These are phyloP conservation scores for Dioscorea zingiberensis DNA, from an alignment of 106 monocot species.

Conservation along the genomic window DNA sequence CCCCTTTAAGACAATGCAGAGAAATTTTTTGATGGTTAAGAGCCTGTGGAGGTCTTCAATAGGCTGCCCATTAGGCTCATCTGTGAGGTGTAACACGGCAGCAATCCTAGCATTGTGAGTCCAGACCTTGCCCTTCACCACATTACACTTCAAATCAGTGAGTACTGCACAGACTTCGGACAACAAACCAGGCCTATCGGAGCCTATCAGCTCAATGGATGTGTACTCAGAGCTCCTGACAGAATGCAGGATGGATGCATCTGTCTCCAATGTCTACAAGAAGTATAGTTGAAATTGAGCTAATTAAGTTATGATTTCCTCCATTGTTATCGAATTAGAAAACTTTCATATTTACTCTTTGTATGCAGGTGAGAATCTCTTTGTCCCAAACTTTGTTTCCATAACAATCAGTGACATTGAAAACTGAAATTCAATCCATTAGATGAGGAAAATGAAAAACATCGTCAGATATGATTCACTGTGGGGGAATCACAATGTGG, in stretches of 20 bases:
- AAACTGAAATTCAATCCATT: constrained; percentile 24
- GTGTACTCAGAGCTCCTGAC: constrained; percentile 18
- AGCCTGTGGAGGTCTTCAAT: constrained; percentile 28
- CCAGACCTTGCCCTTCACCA: constrained; percentile 43
- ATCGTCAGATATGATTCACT: too few species aligned
- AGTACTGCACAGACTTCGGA: constrained; percentile 53
- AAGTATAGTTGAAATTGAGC: too few species aligned
- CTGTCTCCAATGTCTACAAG: constrained; percentile 12
- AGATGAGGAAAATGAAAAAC: too few species aligned
- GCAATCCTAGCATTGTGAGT: constrained; percentile 50
- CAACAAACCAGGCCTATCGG: constrained; percentile 52
- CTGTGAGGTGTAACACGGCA: constrained; percentile 39
- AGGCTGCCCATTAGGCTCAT: constrained; percentile 16
- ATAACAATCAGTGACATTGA: constrained; percentile 47
- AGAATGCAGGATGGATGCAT: not conserved
- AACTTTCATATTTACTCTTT: constrained; percentile 11
- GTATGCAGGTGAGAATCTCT: constrained; percentile 19
- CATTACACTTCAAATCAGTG: constrained; percentile 20
- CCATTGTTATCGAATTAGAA: too few species aligned
- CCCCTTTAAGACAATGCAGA: constrained; percentile 39
- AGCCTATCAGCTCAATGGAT: constrained; percentile 46
- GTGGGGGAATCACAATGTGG: too few species aligned
- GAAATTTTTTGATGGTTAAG: constrained; percentile 24
- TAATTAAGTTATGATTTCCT: too few species aligned
- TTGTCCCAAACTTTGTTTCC: constrained; percentile 50